Percentiles rank a stretch among this genome's conserved stretches.
Conservation (phyloP, 768 basidiomycete genomes). For the Mycena vitilis region DNA sequence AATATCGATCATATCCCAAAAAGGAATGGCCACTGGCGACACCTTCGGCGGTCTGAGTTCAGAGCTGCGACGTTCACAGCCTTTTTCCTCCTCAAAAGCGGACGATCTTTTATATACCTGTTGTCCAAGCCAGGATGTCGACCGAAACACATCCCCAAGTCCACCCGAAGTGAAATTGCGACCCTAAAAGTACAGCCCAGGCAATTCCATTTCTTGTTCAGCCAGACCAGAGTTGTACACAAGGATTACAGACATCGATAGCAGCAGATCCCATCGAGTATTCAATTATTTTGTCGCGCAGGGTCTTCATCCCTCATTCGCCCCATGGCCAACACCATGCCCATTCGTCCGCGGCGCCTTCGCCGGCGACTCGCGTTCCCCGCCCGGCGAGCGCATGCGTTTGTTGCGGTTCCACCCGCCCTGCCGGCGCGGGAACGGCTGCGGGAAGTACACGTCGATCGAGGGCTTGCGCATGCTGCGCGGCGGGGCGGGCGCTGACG, state of each 20-base stretch:
- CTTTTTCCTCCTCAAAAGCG: too few relatives aligned
- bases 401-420: constrained; percentile 24
- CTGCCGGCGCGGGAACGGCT: constrained; percentile 34
- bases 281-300: too few relatives aligned
- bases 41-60: too few relatives aligned
- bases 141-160: too few relatives aligned
- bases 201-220: background rate
- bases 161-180: too few relatives aligned
- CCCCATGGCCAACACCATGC: background rate
- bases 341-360: constrained; percentile 19
- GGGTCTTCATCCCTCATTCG: background rate
- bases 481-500: constrained; percentile 2
- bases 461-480: constrained; percentile 49
- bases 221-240: background rate
- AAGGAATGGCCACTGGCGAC: too few relatives aligned
- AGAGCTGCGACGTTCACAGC: too few relatives aligned
- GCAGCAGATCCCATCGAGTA: background rate
- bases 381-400: constrained; percentile 24
- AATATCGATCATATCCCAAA: too few relatives aligned
- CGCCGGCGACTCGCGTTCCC: constrained; percentile 7
- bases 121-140: too few relatives aligned
- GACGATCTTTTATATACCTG: too few relatives aligned
- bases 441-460: constrained; percentile 60
- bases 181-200: too few relatives aligned
- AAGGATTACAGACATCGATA: constrained; percentile 6